phyloP scores from a whole-genome alignment of 192 early-diverging fungal species.

The Allomyces macrogynus region DNA sequence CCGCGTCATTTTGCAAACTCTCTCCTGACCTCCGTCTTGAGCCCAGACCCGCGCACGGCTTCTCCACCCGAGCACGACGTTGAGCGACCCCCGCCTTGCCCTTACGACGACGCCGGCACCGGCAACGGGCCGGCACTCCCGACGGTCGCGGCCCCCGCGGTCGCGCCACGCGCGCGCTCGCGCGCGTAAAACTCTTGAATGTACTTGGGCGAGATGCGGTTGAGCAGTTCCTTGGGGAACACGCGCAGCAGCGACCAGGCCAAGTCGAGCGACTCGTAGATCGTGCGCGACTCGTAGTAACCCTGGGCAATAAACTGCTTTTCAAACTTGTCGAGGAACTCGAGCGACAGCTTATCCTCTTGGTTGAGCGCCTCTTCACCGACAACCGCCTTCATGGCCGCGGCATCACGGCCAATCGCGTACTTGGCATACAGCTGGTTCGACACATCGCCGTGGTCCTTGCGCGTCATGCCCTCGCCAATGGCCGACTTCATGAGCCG shows the following conservation, averaged over 20 bases:
- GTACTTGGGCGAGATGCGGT: conserved; percentile 92
- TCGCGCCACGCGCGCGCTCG: conserved; percentile 24
- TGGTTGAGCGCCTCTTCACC: conserved; percentile 97
- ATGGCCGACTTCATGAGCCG: conserved; percentile 99
- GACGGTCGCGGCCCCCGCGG: not conserved
- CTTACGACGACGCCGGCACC: no score
- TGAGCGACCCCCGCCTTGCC: no score
- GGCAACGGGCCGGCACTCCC: no score
- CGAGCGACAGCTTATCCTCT: conserved; percentile 91
- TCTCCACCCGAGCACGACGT: no score
- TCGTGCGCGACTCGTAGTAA: conserved; percentile 81
- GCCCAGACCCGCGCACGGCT: no score
- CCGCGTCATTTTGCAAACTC: no score
- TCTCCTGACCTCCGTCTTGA: no score
- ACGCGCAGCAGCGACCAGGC: conserved; percentile 98
- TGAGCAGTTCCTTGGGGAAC: conserved; percentile 99
- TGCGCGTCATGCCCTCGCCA: conserved; percentile 90
- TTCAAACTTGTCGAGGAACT: conserved; percentile 99
- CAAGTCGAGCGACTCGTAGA: conserved; percentile 87
- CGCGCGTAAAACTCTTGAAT: conserved; percentile 87
- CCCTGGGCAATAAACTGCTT: conserved; percentile 92
- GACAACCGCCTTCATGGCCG: conserved; percentile 99
- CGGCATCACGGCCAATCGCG: conserved; percentile 94
- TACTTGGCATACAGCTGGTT: conserved; percentile 99
- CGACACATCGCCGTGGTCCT: conserved; percentile 97